Evolutionary conservation across 148 eudicot genomes (phyloP), one percentile per base, ranked within the genome.

Genomic region (Vaccinium myrtillus): DNA sequence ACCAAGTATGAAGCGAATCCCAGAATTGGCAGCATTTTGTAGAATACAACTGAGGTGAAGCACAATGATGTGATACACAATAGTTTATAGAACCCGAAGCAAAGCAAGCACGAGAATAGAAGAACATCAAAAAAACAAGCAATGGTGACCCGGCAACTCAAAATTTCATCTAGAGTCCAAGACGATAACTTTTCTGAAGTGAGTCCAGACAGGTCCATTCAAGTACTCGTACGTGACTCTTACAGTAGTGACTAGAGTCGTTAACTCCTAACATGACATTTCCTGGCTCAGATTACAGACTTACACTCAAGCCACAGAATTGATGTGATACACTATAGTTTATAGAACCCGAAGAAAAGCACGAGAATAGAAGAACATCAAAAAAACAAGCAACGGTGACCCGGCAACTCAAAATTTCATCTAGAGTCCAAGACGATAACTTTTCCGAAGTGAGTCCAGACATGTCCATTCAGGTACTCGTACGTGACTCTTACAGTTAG

Each of bases 1-100:
- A 81, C 99, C 98, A 74, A 96, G 96, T 65, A 95, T 87, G 82
- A 94, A 93, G 79, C 99, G 98, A 87, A 93, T 89, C 65, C 99
- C 99, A 50, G 98, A 86, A 85, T 94, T 96, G 77, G 87, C 91
- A 32, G 3, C 36, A 32, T 32, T 32, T 32, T 32, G 36, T 32
- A 58, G 25, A 75, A 70, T 18, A 36, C 46, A 73, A 32, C 63
- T 4, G 21, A 50, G 2, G 23, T 53, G 77, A 82, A 21, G 7
- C 18, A 71, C 32, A 19, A 50, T 1, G 30, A 12, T 32, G 36
- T 6, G 21, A 78, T 18, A 32, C 30, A 27, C 51, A 13, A 81
- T 13, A 49, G 16, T 16, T 67, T 81, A 48, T 6, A 48, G 18
- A 81, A 81, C 55, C 27, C 10, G 18, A 43, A 65, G 80, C 23